Evolutionary conservation across 371 early-diverging fungal species (phyloP).

Genomic region (Mucor ambiguus): DNA sequence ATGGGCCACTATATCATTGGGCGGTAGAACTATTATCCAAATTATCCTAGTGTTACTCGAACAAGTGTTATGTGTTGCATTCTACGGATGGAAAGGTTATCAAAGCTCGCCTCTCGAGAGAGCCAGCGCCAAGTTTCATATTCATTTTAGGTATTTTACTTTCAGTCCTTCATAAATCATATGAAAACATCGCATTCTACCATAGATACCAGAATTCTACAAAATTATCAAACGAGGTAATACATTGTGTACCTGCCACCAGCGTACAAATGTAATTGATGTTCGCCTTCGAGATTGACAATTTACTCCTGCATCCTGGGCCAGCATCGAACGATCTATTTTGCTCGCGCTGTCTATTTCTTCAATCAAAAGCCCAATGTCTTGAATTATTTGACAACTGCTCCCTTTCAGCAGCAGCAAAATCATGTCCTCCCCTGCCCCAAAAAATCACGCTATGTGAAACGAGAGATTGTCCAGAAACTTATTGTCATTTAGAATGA

Average conservation of each 20-base stretch:
- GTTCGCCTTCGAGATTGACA: neutral
- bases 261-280: neutral
- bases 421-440: neutral
- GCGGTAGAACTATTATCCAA: neutral
- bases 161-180: neutral
- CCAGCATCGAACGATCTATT: neutral
- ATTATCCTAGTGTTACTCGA: neutral
- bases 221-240: neutral
- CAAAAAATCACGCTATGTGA: neutral
- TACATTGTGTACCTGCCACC: neutral
- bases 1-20: neutral
- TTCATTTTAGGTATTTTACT: neutral
- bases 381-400: neutral
- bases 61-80: neutral
- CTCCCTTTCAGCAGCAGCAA: neutral
- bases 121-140: neutral
- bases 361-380: neutral
- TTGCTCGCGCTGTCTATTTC: neutral
- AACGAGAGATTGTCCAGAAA: neutral
- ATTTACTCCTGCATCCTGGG: neutral
- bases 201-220: neutral
- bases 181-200: neutral
- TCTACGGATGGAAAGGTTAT: neutral
- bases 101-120: neutral
- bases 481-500: neutral